Percentiles rank a stretch among this genome's conserved stretches.
phyloP scores from a whole-genome alignment of 1,284 basidiomycete species.

The Stygiomarasmius scandens region DNA sequence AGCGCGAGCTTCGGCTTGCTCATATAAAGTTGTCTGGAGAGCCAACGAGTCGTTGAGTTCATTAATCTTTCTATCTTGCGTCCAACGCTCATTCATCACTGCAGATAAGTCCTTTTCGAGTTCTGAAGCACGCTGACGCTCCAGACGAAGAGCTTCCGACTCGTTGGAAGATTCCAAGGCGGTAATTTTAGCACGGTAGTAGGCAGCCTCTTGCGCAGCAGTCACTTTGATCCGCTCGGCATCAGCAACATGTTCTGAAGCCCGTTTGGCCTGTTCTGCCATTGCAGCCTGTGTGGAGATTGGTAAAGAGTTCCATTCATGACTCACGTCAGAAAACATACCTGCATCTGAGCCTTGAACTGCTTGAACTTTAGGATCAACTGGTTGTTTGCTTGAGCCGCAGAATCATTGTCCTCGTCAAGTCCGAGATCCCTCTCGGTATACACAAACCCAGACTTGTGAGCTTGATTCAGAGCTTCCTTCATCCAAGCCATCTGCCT shows the following conservation, averaged over 20 bases:
- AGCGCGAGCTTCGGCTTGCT: conserved; percentile 82
- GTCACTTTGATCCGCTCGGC: conserved; percentile 79
- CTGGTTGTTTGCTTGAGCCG: conserved; percentile 57
- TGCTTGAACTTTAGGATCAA: conserved; percentile 86
- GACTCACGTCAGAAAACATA: conserved; percentile 39
- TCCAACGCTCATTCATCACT: conserved; percentile 67
- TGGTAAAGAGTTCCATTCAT: conserved; percentile 11
- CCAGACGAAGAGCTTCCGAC: conserved; percentile 70
- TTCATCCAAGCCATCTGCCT: conserved; percentile 88
- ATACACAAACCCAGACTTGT: conserved; percentile 81
- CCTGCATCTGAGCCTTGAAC: conserved; percentile 88
- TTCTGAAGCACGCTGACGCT: conserved; percentile 79
- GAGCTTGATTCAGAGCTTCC: conserved; percentile 78
- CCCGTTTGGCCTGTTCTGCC: conserved; percentile 73
- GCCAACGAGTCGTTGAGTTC: conserved; percentile 76
- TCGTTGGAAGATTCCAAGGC: conserved; percentile 80
- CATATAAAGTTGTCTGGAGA: conserved; percentile 76
- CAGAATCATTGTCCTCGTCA: conserved; percentile 42
- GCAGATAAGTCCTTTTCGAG: conserved; percentile 80
- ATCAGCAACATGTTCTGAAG: conserved; percentile 80
- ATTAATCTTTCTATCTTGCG: conserved; percentile 71
- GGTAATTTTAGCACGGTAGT: conserved; percentile 91
- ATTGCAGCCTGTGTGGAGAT: conserved; percentile 58
- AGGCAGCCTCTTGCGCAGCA: conserved; percentile 94
- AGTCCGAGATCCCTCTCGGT: conserved; percentile 50